Evolutionary conservation across 805 yeast genomes (phyloP), one percentile per base, ranked within the genome.

Genomic region (Candida rishiriensis): DNA sequence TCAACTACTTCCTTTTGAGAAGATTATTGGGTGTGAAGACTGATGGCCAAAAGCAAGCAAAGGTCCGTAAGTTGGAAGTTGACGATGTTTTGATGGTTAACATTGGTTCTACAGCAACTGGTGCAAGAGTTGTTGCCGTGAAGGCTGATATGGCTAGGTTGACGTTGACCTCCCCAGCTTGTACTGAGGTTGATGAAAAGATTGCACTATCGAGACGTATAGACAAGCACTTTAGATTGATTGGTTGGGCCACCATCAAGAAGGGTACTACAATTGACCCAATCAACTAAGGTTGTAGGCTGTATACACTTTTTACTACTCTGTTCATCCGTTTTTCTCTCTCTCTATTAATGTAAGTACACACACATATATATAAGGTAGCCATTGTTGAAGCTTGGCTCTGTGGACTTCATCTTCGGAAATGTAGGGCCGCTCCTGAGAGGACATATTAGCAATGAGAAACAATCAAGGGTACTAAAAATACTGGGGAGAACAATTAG

Each of bases 121-220:
- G 99, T 72, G 99, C 99, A 45, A 86, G 97, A 70, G 99, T 93
- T 54, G 85, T 89, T 56, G 96, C 96, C 40, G 98, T 93, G 43
- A 87, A 88, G 70, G 98, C 98, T 49, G 99, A 93, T 79, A 88
- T 95, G 97, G 99, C 99, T 38, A 88, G 97, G 78, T 78, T 93
- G 63, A 89, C 88, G 64, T 79, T 93, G 65, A 91, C 98, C 39
- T 83, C 96, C 39, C 99, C 99, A 44, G 99, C 98, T 39, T 93
- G 99, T 82, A 91, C 99, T 33, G 97, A 91, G 75, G 78, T 91
- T 41, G 88, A 95, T 56, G 99, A 93, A 75, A 91, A 93, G 84
- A 91, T 93, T 68, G 99, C 99, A 34, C 75, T 93, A 63, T 89
- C 97, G 37, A 87, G 99, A 79, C 90, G 99, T 80, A 93, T 93